phyloP scores from a whole-genome alignment of 179 eudicot genomes.

The Sideroxylon spinosum region DNA sequence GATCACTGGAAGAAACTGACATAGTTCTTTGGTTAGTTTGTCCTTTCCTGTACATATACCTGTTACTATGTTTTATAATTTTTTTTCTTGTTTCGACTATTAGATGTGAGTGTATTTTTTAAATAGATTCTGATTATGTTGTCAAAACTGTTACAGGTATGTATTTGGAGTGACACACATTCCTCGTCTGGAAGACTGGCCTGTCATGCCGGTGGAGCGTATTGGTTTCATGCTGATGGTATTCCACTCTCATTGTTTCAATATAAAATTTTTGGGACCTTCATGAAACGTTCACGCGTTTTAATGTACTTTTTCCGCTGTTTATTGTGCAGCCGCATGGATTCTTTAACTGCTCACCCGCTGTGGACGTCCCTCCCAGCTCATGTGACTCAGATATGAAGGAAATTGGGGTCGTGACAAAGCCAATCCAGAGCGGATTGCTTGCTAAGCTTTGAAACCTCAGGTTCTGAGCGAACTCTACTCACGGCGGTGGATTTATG shows the following conservation, averaged over 20 bases:
- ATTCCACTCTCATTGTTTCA: background rate
- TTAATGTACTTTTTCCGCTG: background rate
- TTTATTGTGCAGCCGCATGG: conserved; percentile 64
- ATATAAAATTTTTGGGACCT: background rate
- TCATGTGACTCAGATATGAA: conserved; percentile 49
- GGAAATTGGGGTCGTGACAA: conserved; percentile 39
- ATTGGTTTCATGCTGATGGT: conserved; percentile 67
- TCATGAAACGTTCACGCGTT: background rate
- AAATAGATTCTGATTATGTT: background rate
- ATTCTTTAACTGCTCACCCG: conserved; percentile 83
- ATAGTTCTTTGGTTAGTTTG: conserved; percentile 80
- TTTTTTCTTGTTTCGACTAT: background rate
- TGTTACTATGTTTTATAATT: background rate
- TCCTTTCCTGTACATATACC: background rate
- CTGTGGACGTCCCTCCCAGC: conserved; percentile 76
- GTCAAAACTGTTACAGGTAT: conserved; percentile 38
- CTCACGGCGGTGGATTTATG: background rate
- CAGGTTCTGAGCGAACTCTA: conserved; percentile 15
- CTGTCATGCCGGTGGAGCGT: conserved; percentile 66
- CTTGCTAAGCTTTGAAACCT: conserved; percentile 31
- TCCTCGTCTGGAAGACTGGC: conserved; percentile 77
- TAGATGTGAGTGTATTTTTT: background rate
- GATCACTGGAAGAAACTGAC: conserved; percentile 80
- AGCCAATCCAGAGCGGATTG: conserved; percentile 27
- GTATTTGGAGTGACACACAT: conserved; percentile 64